Conservation (phyloP, 805 yeast genomes). For the Pichia phayaonensis region DNA sequence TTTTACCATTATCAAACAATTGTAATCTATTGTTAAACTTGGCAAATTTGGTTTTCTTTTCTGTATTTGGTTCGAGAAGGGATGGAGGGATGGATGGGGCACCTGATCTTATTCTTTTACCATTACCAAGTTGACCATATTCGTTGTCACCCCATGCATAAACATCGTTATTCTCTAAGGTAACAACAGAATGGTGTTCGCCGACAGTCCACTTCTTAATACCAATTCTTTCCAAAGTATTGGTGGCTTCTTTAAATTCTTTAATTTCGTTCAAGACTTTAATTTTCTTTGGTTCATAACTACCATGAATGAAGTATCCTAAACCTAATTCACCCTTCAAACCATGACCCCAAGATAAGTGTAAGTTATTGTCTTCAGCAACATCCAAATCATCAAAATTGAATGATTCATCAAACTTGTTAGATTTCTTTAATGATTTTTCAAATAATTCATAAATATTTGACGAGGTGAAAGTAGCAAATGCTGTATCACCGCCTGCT, state of each 20-base stretch:
- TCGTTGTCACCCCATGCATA: constrained; percentile 81
- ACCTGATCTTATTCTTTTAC: constrained; percentile 54
- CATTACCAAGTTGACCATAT: constrained; percentile 78
- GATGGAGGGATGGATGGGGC: constrained; percentile 49
- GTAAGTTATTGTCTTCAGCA: constrained; percentile 25
- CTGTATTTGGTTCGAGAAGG: constrained; percentile 44
- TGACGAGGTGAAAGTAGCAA: constrained; percentile 35
- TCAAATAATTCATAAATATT: constrained; percentile 31
- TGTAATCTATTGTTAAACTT: constrained; percentile 39
- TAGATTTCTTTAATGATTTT: constrained; percentile 18
- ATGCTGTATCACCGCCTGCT: constrained; percentile 68
- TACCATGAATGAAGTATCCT: constrained; percentile 68
- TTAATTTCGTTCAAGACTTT: constrained; percentile 38
- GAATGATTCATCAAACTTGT: constrained; percentile 6
- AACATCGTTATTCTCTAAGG: constrained; percentile 56
- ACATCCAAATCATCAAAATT: constrained; percentile 16
- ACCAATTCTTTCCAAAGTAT: constrained; percentile 36
- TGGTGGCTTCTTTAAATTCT: constrained; percentile 46
- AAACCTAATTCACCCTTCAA: constrained; percentile 80
- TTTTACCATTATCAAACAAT: constrained; percentile 28
- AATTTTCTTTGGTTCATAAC: constrained; percentile 55
- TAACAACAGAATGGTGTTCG: constrained; percentile 54
- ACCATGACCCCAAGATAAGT: constrained; percentile 76
- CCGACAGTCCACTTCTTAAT: constrained; percentile 55
- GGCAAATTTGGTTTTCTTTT: constrained; percentile 13